Evolutionary conservation across 371 early-diverging fungal species (phyloP).

Genomic region (Dinochytrium kinnereticum): DNA sequence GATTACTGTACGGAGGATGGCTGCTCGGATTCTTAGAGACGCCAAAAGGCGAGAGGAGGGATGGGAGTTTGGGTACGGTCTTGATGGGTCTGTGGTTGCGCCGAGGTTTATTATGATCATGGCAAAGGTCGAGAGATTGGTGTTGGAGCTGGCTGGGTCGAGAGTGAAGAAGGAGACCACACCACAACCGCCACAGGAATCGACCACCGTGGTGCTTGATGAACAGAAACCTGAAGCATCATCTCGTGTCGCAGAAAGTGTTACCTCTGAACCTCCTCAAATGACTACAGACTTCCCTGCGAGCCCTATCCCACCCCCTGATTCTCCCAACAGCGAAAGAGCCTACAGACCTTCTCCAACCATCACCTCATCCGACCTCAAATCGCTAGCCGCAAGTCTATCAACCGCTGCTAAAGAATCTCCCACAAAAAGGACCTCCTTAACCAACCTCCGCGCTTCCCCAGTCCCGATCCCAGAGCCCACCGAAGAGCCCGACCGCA

Average conservation of each 20-base stretch:
- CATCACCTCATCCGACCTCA: neutral
- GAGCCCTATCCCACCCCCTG: neutral
- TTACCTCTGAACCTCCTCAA: neutral
- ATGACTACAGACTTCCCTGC: neutral
- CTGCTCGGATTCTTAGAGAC: conserved; percentile 8
- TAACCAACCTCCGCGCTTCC: neutral
- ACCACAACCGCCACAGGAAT: no score
- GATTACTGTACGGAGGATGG: neutral
- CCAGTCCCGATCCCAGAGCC: neutral
- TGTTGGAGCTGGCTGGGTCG: neutral
- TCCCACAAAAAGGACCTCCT: neutral
- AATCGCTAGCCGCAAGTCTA: conserved; percentile 1
- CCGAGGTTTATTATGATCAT: conserved; percentile 14
- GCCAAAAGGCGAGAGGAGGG: conserved; percentile 9
- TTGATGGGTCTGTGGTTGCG: conserved; percentile 11
- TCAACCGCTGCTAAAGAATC: neutral
- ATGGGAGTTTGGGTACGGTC: conserved; percentile 8
- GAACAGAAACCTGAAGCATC: neutral
- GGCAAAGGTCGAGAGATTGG: conserved; percentile 11
- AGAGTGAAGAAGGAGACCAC: neutral
- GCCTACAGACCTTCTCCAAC: neutral
- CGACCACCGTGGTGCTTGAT: no score
- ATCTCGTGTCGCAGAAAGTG: neutral
- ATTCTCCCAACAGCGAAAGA: neutral
- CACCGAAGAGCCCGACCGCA: neutral